These are phyloP conservation scores for Tetrastigma voinierianum DNA, from an alignment of 164 flowering plant species.

Conservation along the genomic window DNA sequence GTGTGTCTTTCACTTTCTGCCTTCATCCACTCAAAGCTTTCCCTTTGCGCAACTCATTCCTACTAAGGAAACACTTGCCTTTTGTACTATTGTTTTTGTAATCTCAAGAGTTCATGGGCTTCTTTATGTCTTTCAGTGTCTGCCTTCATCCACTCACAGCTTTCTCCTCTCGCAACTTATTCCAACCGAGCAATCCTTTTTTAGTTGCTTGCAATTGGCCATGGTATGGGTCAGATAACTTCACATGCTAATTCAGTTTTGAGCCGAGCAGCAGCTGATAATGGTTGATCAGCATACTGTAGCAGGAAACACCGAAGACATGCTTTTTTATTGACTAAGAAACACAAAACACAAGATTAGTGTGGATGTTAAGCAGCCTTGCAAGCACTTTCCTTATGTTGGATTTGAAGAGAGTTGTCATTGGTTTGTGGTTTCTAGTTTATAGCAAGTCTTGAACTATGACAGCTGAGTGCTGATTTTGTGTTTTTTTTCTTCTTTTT, in stretches of 20 bases:
- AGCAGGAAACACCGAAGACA: background rate
- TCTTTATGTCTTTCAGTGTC: too few species aligned
- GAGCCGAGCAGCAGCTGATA: background rate
- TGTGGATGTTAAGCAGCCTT: background rate
- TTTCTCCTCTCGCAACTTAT: too few species aligned
- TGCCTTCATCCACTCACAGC: too few species aligned
- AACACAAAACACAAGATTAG: background rate
- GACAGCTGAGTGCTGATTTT: too few species aligned
- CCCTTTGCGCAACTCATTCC: too few species aligned
- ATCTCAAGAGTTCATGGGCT: too few species aligned
- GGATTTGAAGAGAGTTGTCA: background rate
- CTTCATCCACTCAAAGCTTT: too few species aligned
- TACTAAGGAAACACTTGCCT: too few species aligned
- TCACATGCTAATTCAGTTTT: background rate
- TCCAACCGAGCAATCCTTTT: too few species aligned
- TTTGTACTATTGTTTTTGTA: too few species aligned
- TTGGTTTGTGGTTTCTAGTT: background rate
- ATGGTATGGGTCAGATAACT: background rate
- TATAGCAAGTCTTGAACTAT: background rate
- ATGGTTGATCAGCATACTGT: background rate
- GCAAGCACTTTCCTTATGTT: background rate
- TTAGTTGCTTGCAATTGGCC: slow-evolving; percentile 6
- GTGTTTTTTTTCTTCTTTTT: too few species aligned
- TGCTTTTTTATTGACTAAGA: background rate
- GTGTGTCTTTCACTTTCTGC: too few species aligned